Evolutionary conservation across 2,329 filamentous ascomycete species (phyloP).

Genomic region (Beauveria varroae): DNA sequence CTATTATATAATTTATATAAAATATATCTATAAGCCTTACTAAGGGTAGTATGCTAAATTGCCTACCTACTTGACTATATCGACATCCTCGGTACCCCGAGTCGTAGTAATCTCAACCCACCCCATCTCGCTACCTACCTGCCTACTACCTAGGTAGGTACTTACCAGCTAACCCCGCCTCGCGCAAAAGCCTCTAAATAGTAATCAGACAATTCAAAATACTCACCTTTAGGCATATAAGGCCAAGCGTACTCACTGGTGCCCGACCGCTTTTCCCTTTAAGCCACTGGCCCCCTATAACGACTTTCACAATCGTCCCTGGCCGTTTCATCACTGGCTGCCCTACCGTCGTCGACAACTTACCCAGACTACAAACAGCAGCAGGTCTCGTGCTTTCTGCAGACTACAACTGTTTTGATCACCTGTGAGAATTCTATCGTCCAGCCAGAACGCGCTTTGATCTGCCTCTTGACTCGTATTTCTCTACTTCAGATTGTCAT

Average conservation of each 20-base stretch:
- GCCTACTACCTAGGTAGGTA: too few species aligned
- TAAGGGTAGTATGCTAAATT: not conserved
- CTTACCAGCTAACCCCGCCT: not conserved
- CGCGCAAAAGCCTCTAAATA: not conserved
- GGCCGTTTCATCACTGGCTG: constrained; percentile 23
- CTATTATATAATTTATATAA: too few species aligned
- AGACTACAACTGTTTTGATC: constrained; percentile 16
- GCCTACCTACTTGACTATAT: not conserved
- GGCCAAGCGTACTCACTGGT: not conserved
- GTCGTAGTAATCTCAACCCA: too few species aligned
- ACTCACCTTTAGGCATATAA: not conserved
- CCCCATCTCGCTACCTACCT: not conserved
- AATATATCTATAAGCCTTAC: too few species aligned
- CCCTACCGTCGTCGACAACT: constrained; percentile 20
- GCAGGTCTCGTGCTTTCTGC: constrained; percentile 31
- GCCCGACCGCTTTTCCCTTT: constrained; percentile 7
- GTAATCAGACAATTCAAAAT: not conserved
- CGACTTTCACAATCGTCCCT: constrained; percentile 24
- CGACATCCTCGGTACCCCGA: not conserved
- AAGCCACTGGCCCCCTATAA: constrained; percentile 8
- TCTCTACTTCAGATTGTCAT: not conserved
- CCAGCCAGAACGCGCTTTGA: not conserved
- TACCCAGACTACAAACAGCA: constrained; percentile 26
- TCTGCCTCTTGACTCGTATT: constrained; percentile 1
- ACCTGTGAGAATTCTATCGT: constrained; percentile 10